Evolutionary conservation across 2,329 filamentous ascomycete genomes (phyloP).

Genomic region (Dendrostoma leiphaemia): DNA sequence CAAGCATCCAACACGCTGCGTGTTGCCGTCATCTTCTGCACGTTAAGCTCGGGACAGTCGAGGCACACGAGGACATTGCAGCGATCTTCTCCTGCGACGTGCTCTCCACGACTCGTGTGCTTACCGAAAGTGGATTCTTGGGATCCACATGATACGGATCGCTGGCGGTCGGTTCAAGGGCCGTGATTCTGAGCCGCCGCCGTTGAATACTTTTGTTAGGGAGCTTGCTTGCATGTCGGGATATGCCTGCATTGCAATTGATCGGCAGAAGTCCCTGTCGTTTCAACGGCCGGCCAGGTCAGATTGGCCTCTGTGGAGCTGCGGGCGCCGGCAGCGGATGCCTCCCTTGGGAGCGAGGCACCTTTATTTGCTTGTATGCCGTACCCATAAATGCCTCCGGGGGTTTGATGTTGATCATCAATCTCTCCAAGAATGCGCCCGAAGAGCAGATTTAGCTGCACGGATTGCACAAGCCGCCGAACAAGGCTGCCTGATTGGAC

Average conservation of each 20-base stretch:
- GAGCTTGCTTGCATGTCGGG: constrained; percentile 4
- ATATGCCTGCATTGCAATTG: no score
- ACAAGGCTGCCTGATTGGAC: background rate
- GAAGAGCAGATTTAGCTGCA: no score
- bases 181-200: constrained; percentile 14
- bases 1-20: background rate
- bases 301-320: constrained; percentile 6
- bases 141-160: constrained; percentile 12
- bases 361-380: background rate
- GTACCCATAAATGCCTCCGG: no score
- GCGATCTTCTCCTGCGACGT: background rate
- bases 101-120: constrained; percentile 10
- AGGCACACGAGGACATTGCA: background rate
- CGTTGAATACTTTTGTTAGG: constrained; percentile 7
- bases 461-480: no score
- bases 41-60: background rate
- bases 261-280: constrained; percentile 10
- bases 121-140: constrained; percentile 5
- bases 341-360: background rate
- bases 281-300: no score
- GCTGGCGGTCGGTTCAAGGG: constrained; percentile 9
- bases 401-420: background rate
- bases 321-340: background rate
- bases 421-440: no score
- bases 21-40: background rate